Base-by-base conservation (phyloP, 805 yeast species). In the Kregervanrija delftensis region DNA sequence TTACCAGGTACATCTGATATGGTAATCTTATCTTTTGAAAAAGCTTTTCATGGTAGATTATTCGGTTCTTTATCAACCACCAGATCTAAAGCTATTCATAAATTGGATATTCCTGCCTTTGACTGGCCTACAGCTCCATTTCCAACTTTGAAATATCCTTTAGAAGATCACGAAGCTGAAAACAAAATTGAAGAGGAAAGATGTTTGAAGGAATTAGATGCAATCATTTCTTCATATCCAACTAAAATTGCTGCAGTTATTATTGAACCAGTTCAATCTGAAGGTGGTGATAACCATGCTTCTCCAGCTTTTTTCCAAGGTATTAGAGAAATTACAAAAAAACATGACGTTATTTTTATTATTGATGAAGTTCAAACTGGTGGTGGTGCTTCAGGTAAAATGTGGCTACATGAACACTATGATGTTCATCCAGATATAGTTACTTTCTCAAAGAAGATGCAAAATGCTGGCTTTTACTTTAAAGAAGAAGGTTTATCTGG, bases 81-180 rank as follows among this genome's bases (percentile, higher is more conserved):
- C 10, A 61, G 80, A 48, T 74, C 80, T 22, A 76, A 76, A 55
- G 76, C 80, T 4, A 66, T 76, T 46, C 81, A 76, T 59, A 76
- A 76, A 59, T 60, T 76, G 56, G 81, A 76, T 47, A 73, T 76
- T 37, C 81, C 81, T n/a, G 77, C 80, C 1, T 76, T 76, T 55
- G 61, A 71, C 49, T 76, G 81, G 81, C 81, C 81, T 44, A 70
- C 64, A 56, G 74, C 81, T 47, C 54, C 77, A 51, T 90, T 82
- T 72, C 98, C 98, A 52, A 56, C 75, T 42, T 81, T 87, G 67
- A 71, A 81, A 65, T 90, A 88, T 66, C 98, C 98, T 47, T 74
- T 89, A 59, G 90, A 79, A 45, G 73, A 77, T 42, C 60, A 79
- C 61, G 78, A 60, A 36, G 79, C 71, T 40, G 79, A 69, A 49